phyloP scores from a whole-genome alignment of 1,284 basidiomycete species.

The Leccinum subrobustum region DNA sequence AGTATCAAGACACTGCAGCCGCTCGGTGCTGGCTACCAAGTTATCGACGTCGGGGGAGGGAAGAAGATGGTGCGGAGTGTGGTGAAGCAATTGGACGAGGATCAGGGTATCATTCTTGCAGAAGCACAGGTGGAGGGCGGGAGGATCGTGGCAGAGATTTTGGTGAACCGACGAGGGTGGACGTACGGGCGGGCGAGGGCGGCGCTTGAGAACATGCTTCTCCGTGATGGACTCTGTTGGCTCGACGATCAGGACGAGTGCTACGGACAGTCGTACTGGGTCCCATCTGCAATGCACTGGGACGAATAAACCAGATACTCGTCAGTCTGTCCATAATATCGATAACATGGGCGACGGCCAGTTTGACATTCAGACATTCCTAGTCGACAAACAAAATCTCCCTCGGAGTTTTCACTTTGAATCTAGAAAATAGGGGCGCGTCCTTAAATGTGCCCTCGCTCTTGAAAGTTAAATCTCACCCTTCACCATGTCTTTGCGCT shows the following conservation, averaged over 20 bases:
- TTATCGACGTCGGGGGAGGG: constrained; percentile 67
- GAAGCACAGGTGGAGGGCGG: constrained; percentile 71
- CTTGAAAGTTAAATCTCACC: not conserved
- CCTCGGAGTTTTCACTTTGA: not conserved
- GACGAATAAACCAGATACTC: constrained; percentile 43
- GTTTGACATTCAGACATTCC: not conserved
- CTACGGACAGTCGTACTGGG: constrained; percentile 71
- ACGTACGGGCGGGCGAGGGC: constrained; percentile 69
- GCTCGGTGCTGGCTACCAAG: constrained; percentile 86
- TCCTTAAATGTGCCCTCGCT: not conserved
- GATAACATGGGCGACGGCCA: not conserved
- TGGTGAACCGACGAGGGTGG: constrained; percentile 74
- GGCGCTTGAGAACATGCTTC: constrained; percentile 86
- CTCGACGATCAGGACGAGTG: constrained; percentile 82
- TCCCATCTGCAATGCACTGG: constrained; percentile 83
- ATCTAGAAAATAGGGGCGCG: not conserved
- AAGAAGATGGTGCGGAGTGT: constrained; percentile 72
- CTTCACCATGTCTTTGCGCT: constrained; percentile 33
- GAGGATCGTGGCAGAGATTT: constrained; percentile 56
- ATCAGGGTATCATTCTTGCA: constrained; percentile 75
- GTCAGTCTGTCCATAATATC: not conserved
- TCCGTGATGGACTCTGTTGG: constrained; percentile 93
- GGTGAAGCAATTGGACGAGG: constrained; percentile 78
- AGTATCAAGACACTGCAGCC: constrained; percentile 89
- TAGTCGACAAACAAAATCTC: not conserved